Evolutionary conservation across 2,329 filamentous ascomycete genomes (phyloP).

Genomic region (Chrysosporium keratinophilum): DNA sequence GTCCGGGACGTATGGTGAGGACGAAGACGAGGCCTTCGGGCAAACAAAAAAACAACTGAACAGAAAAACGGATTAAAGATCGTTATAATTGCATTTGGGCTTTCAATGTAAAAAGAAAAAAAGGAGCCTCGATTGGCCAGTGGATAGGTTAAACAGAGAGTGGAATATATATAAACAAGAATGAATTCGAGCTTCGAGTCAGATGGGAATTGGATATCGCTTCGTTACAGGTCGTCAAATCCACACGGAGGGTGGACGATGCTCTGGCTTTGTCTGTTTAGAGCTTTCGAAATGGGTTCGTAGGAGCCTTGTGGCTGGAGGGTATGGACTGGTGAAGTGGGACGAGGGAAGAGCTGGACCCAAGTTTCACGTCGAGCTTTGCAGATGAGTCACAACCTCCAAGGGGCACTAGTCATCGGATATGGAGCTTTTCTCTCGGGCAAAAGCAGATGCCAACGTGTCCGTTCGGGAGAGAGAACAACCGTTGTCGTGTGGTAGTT

Average conservation of each 20-base stretch:
- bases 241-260: neutral
- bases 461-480: neutral
- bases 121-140: conserved; percentile 11
- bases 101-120: conserved; percentile 4
- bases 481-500: neutral
- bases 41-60: conserved; percentile 2
- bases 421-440: neutral
- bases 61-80: conserved; percentile 15
- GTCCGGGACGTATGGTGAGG: conserved; percentile 22
- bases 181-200: neutral
- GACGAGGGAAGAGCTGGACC: neutral
- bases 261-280: conserved; percentile 1
- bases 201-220: conserved; percentile 14
- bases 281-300: neutral
- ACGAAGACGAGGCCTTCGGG: conserved; percentile 6
- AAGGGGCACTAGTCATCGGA: neutral
- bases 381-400: conserved; percentile 10
- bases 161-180: conserved; percentile 11
- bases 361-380: neutral
- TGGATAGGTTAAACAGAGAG: conserved; percentile 5
- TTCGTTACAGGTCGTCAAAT: conserved; percentile 18
- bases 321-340: neutral
- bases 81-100: conserved; percentile 19
- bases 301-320: neutral
- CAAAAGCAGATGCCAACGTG: conserved; percentile 10